Conservation (phyloP, 441 rosid genomes). For the Daphne laureola region DNA sequence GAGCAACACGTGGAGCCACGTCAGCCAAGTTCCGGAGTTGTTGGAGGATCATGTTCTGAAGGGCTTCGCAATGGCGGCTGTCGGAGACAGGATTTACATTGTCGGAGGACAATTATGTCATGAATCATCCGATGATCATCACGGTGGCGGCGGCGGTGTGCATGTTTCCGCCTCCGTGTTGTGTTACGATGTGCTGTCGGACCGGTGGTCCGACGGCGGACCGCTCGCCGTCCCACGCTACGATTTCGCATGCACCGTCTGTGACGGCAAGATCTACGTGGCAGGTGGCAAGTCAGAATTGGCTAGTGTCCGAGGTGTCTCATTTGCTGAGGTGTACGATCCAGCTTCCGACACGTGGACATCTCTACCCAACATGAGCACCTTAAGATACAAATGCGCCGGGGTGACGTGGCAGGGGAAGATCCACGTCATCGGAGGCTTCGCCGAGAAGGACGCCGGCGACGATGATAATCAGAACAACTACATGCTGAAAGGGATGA, state of each 20-base stretch:
- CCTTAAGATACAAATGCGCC: constrained; percentile 36
- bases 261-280: constrained; percentile 29
- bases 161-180: constrained; percentile 20
- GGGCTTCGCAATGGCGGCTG: constrained; percentile 33
- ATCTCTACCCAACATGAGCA: constrained; percentile 28
- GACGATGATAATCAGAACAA: constrained; percentile 11
- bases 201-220: constrained; percentile 30
- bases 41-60: constrained; percentile 31
- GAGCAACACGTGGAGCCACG: constrained; percentile 29
- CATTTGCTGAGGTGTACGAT: constrained; percentile 33
- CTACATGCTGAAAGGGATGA: constrained; percentile 21
- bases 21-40: constrained; percentile 22
- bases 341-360: constrained; percentile 31
- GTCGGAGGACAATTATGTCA: constrained; percentile 34
- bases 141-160: constrained; percentile 1
- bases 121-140: constrained; percentile 4
- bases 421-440: constrained; percentile 39
- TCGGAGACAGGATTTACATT: constrained; percentile 26
- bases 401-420: constrained; percentile 44
- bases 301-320: constrained; percentile 21
- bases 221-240: constrained; percentile 22
- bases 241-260: constrained; percentile 32
- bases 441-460: constrained; percentile 23
- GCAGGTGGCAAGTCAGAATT: constrained; percentile 39
- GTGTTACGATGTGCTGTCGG: constrained; percentile 18